These are phyloP conservation scores for Kwoniella botswanensis DNA, from an alignment of 768 basidiomycete species.

Conservation along the genomic window DNA sequence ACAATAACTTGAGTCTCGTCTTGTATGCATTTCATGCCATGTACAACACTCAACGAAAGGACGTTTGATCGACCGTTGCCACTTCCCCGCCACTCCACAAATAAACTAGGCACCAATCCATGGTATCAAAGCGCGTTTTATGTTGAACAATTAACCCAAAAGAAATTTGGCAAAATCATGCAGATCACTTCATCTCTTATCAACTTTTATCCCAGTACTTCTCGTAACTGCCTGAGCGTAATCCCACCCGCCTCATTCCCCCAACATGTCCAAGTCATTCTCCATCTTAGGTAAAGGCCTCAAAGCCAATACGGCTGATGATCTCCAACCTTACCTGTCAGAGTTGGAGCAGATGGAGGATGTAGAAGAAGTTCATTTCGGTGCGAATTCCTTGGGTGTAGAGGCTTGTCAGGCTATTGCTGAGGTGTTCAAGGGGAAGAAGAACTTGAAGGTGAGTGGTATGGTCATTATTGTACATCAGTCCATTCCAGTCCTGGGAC, in stretches of 20 bases:
- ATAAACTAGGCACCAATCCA: background rate
- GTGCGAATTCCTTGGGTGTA: conserved; percentile 92
- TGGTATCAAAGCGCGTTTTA: background rate
- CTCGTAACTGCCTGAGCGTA: too few relatives aligned
- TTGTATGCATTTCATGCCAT: conserved; percentile 8
- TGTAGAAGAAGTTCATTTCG: conserved; percentile 87
- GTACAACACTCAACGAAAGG: background rate
- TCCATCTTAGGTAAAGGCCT: conserved; percentile 72
- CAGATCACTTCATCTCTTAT: background rate
- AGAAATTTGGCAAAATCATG: background rate
- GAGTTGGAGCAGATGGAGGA: conserved; percentile 62
- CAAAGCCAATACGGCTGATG: conserved; percentile 76
- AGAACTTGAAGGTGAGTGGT: conserved; percentile 69
- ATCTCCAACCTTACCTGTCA: conserved; percentile 74
- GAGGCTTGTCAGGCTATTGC: conserved; percentile 85
- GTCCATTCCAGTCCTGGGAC: too few relatives aligned
- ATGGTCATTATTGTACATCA: too few relatives aligned
- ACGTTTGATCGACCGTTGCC: background rate
- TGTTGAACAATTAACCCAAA: background rate
- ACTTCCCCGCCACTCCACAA: background rate
- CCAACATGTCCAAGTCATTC: conserved; percentile 56
- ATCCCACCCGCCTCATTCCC: too few relatives aligned
- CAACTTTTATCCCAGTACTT: too few relatives aligned
- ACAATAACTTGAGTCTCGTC: background rate
- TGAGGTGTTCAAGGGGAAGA: conserved; percentile 73